Base-by-base conservation (phyloP, 1,284 basidiomycete species). In the Ustilago loliicola region DNA sequence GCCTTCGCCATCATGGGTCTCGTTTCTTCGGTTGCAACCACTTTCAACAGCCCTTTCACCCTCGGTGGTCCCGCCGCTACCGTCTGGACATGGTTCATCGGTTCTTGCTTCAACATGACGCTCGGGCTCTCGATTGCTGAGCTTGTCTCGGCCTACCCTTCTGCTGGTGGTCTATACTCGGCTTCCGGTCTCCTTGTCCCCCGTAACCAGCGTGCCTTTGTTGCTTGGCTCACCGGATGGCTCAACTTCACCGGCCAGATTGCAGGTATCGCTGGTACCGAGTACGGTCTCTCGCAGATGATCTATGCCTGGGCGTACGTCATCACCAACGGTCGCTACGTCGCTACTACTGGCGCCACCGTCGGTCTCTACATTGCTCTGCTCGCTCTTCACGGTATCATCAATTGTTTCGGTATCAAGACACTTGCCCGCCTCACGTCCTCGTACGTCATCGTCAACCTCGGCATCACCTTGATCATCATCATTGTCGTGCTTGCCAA, bases 271-370 rank as follows among this genome's bases (percentile, higher is more conserved):
- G 91, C 93, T 1, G 94, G 93, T 1, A 95, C 94, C 2, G 95
- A 96, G 86, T 96, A 93, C 83, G 95, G 94, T 64, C 89, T 97
- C 25, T 90, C 93, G 30, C 90, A 91, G 84, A 96, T 96, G 95
- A 95, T 96, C 73, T 92, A 93, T 87, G 91, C 92, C 15, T 86
- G 85, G 82, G 94, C 93, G 0, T 83, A 80, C 64, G 85, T 85
- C 10, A 74, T 83, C 52, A 79, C 77, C 42, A 60, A 84, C 27
- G 73, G 77, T 4, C 65, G 72, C 51, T 82, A 63, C 59, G 75
- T 83, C 17, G 80, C 80, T 38, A 63, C 73, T 42, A 77, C 81
- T 17, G 80, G 77, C 27, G 77, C 66, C 36, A 82, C 78, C 23
- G 81, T 86, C 40, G 81, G 83, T 55, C 73, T 87, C 57, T 84